Base-by-base conservation (phyloP, 208 protist genomes). In the Acanthamoeba triangularis region DNA sequence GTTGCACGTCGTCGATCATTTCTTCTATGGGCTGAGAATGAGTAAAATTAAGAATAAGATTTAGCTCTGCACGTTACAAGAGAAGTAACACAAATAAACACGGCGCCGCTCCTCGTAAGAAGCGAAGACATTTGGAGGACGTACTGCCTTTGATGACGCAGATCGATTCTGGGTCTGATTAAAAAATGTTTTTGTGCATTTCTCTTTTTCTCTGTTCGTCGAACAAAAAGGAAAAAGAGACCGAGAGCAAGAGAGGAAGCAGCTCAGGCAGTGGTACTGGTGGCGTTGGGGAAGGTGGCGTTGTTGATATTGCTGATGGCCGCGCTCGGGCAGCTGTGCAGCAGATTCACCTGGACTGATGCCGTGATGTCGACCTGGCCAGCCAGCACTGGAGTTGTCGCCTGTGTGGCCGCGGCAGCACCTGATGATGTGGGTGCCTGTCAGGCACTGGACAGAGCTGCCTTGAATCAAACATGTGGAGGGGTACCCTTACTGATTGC, bases 1-100 rank as follows among this genome's bases (percentile, higher is more conserved):
- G 56, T n/a, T 90, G 54, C 28, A 90, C 82, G 56, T 90, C 82
- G 54, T 59, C 56, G 82, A 90, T 69, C 82, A 90, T 90, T 90
- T 84, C 25, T 72, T 63, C 5, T 47, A 47, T 47, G 44, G 54
- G 54, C 54, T 59, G 54, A 2, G 2, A 14, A 59, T 14, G 10
- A 59, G 10, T 14, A 59, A 59, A 59, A 59, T 59, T 25, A 59
- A 25, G 13, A 59, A 59, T 59, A 59, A 59, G 44, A 47, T 47
- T 47, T 7, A 47, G 7, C 44, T 47, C 44, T 7, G n/a, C n/a
- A n/a, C n/a, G n/a, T n/a, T n/a, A n/a, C n/a, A n/a, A n/a, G n/a
- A n/a, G n/a, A n/a, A n/a, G n/a, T n/a, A n/a, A 47, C 44, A 8
- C 44, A 47, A 1, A 47, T 47, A 8, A 47, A 47, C 44, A 47